phyloP scores from a whole-genome alignment of 371 early-diverging fungal species.

The Mortierella sp. region DNA sequence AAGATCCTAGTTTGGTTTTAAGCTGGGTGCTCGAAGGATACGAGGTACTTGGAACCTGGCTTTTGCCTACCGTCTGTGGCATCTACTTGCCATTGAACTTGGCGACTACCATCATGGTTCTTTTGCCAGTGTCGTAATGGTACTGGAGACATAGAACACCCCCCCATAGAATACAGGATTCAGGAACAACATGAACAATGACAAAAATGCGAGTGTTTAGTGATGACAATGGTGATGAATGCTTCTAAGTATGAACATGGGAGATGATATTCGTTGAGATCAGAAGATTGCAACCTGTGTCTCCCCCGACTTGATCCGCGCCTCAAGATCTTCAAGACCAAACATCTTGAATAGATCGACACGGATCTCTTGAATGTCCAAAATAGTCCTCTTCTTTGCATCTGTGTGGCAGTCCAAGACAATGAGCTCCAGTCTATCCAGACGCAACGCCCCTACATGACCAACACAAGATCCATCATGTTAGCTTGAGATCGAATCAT shows the following conservation, averaged over 20 bases:
- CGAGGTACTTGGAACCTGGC: slow-evolving; percentile 68
- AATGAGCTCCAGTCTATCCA: slow-evolving; percentile 74
- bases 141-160: too few relatives aligned
- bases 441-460: slow-evolving; percentile 62
- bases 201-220: slow-evolving; percentile 8
- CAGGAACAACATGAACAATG: not conserved
- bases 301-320: slow-evolving; percentile 29
- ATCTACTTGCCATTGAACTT: slow-evolving; percentile 78
- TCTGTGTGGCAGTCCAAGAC: slow-evolving; percentile 81
- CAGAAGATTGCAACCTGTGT: slow-evolving; percentile 45
- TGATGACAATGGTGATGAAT: not conserved
- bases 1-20: slow-evolving; percentile 46
- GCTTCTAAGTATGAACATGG: slow-evolving; percentile 2
- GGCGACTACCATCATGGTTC: slow-evolving; percentile 54
- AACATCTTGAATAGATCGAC: slow-evolving; percentile 68
- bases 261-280: not conserved
- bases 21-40: slow-evolving; percentile 62
- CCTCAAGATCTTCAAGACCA: slow-evolving; percentile 32
- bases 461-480: not conserved
- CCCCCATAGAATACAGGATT: too few relatives aligned
- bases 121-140: slow-evolving; percentile 30
- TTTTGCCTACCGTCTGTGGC: slow-evolving; percentile 67
- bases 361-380: slow-evolving; percentile 80
- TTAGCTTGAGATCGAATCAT: too few relatives aligned
- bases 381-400: slow-evolving; percentile 79